These are phyloP conservation scores for Amanita polypyramis DNA, from an alignment of 768 basidiomycete genomes.

Conservation along the genomic window DNA sequence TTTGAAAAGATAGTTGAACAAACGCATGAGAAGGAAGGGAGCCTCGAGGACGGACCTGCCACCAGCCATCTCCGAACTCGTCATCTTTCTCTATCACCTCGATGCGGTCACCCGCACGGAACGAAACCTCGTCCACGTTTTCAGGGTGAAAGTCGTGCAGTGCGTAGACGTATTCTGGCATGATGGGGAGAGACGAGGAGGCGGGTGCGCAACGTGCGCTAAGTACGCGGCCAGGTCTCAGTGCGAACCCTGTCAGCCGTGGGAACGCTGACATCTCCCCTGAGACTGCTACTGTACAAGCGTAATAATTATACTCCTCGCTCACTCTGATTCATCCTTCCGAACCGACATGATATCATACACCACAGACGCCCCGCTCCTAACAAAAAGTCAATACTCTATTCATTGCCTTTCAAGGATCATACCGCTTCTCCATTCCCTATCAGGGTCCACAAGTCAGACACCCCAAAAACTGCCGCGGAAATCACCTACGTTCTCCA, in stretches of 20 bases:
- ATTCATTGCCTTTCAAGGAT: neutral
- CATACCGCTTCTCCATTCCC: slow-evolving; percentile 15
- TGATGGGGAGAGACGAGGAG: slow-evolving; percentile 17
- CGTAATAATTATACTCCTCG: too few relatives aligned
- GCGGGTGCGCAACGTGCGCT: slow-evolving; percentile 21
- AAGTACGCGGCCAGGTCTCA: too few relatives aligned
- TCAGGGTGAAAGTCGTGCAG: slow-evolving; percentile 85
- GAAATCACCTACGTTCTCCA: slow-evolving; percentile 21
- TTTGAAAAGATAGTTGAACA: slow-evolving; percentile 1
- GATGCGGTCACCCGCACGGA: slow-evolving; percentile 78
- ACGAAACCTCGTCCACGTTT: slow-evolving; percentile 87
- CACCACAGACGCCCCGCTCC: slow-evolving; percentile 1
- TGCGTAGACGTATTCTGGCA: slow-evolving; percentile 82
- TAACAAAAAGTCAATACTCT: neutral
- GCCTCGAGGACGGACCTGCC: slow-evolving; percentile 37
- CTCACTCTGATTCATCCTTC: neutral
- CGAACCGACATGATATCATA: neutral
- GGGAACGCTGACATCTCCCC: neutral
- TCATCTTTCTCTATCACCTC: slow-evolving; percentile 93
- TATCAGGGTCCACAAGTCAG: neutral
- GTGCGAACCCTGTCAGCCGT: too few relatives aligned
- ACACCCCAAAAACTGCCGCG: neutral
- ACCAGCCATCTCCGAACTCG: slow-evolving; percentile 92
- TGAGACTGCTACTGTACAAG: neutral
- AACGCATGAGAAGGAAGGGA: slow-evolving; percentile 1